A percentile compares a stretch with the other conserved stretches of the same genome.
Conservation (phyloP, 108 stramenopile species). For the Cyclotella choctawhatcheeana region DNA sequence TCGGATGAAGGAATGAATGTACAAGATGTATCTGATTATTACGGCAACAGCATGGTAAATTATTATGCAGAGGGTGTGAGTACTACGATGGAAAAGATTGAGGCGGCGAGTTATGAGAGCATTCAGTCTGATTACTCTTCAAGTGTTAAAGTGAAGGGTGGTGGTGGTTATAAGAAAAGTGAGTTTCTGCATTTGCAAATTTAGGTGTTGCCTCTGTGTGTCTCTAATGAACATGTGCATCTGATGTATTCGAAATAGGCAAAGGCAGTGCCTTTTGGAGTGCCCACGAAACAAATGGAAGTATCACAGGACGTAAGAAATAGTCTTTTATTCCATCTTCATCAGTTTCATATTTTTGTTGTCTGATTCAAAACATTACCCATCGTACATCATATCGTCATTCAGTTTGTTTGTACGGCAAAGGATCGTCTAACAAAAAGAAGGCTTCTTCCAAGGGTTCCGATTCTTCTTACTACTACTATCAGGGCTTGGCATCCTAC, state of each 20-base stretch:
- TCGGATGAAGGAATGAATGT: not conserved
- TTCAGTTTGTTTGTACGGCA: conserved; percentile 4
- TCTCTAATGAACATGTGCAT: not conserved
- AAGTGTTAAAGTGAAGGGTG: not conserved
- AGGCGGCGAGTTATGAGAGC: not conserved
- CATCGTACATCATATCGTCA: not conserved
- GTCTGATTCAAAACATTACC: not conserved
- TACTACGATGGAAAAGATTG: not conserved
- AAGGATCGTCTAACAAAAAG: not conserved
- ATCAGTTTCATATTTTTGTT: not conserved
- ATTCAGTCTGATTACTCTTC: not conserved
- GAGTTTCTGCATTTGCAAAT: too few species aligned
- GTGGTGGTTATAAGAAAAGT: too few species aligned
- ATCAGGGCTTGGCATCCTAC: not conserved
- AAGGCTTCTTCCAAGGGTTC: conserved; percentile 1
- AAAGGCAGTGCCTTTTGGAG: conserved; percentile 11
- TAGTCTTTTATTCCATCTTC: too few species aligned
- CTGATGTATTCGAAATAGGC: not conserved
- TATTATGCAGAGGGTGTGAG: too few species aligned
- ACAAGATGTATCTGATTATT: not conserved
- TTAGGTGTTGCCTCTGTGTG: not conserved
- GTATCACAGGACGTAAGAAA: conserved; percentile 6
- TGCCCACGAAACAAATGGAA: not conserved
- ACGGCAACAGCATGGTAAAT: too few species aligned
- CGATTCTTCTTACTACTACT: not conserved